Evolutionary conservation across 371 early-diverging fungal species (phyloP).

Genomic region (Lichtheimia ramosa): DNA sequence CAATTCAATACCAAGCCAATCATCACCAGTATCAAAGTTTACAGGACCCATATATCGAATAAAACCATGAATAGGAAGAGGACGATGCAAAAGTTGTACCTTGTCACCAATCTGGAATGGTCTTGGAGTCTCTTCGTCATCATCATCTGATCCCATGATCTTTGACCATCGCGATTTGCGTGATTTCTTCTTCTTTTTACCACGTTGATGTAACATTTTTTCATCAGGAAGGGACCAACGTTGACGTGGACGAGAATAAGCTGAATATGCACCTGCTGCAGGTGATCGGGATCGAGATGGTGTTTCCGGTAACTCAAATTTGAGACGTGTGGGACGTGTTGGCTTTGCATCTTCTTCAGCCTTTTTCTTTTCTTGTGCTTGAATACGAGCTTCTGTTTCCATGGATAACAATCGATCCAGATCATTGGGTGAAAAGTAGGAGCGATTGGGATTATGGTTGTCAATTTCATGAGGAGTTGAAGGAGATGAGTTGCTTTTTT

Average conservation of each 20-base stretch:
- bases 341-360: slow-evolving; percentile 9
- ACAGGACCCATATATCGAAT: slow-evolving; percentile 42
- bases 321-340: slow-evolving; percentile 13
- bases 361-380: slow-evolving; percentile 15
- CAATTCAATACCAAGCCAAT: slow-evolving; percentile 47
- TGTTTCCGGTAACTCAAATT: slow-evolving; percentile 28
- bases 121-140: background rate
- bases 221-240: slow-evolving; percentile 19
- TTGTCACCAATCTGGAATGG: slow-evolving; percentile 27
- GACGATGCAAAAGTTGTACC: slow-evolving; percentile 32
- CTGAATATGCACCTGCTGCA: slow-evolving; percentile 1
- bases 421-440: slow-evolving; percentile 9
- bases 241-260: slow-evolving; percentile 11
- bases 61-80: slow-evolving; percentile 33
- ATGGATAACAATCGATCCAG: slow-evolving; percentile 31
- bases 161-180: slow-evolving; percentile 9
- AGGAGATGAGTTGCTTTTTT: slow-evolving; percentile 5
- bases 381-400: slow-evolving; percentile 37
- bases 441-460: background rate
- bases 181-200: slow-evolving; percentile 8
- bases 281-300: slow-evolving; percentile 14
- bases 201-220: slow-evolving; percentile 2
- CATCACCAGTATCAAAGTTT: slow-evolving; percentile 22
- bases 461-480: slow-evolving; percentile 4
- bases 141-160: slow-evolving; percentile 11